Conservation (phyloP, 192 early-diverging fungal species). For the Chytriomyces confervae region DNA sequence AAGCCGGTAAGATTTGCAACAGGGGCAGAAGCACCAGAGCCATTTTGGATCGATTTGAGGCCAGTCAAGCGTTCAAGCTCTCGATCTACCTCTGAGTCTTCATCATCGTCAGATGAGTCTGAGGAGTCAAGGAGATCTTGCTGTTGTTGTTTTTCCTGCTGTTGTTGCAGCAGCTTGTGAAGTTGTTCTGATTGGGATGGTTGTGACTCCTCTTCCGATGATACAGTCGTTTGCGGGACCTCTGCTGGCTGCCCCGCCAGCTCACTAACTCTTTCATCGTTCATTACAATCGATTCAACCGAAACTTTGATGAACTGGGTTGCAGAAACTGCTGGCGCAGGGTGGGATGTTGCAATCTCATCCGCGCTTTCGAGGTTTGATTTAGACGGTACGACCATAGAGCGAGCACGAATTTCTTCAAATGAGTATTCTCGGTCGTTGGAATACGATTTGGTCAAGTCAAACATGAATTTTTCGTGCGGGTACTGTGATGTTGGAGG, state of each 20-base stretch:
- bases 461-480: slow-evolving; percentile 4
- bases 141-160: neutral
- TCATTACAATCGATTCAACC: too few species aligned
- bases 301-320: too few species aligned
- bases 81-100: slow-evolving; percentile 31
- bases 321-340: too few species aligned
- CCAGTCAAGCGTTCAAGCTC: slow-evolving; percentile 18
- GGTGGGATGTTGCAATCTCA: too few species aligned
- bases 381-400: too few species aligned
- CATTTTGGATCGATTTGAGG: slow-evolving; percentile 21
- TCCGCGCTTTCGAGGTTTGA: too few species aligned
- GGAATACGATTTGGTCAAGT: neutral
- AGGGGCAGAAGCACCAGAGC: neutral
- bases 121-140: neutral
- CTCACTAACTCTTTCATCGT: too few species aligned
- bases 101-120: slow-evolving; percentile 28
- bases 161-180: neutral
- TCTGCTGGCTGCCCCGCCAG: too few species aligned
- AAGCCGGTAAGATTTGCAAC: neutral
- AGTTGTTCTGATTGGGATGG: neutral
- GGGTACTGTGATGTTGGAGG: neutral
- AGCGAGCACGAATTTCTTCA: slow-evolving; percentile 41
- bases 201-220: neutral
- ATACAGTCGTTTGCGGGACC: too few species aligned
- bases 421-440: slow-evolving; percentile 44